Base-by-base conservation (phyloP, 2,329 filamentous ascomycete genomes). In the Botrytis byssoidea region DNA sequence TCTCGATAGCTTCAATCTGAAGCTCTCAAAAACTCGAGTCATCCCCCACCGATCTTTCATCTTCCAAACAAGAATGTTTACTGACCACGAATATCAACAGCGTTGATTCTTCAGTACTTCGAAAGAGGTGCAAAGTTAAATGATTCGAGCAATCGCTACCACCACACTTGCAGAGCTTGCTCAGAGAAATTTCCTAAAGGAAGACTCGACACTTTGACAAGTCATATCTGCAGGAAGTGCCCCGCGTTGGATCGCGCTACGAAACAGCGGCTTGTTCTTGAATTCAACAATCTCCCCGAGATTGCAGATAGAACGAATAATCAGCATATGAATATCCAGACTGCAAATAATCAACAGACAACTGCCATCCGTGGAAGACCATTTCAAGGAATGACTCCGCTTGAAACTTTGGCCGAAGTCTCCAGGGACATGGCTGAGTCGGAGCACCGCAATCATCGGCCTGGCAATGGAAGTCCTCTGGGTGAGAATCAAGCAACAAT, bases 141-240 rank as follows among this genome's bases (percentile, higher is more conserved):
- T 81, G 94, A 97, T 84, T 92, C 93, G 77, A 96, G 93, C 85
- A 97, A 97, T 82, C 90, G 95, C 74, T 98, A 98, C 81, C 91
- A 93, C 79, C 93, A 97, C 81, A 96, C 93, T 20, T 97, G 94
- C 88, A 95, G 93, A 82, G 88, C 90, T 77, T 97, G 94, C 82
- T 93, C 93, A 77, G 92, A 96, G 83, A 92, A 92, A 82, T 97
- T 97, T 76, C 92, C 93, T 76, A 97, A 97, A 81, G 95, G 95
- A 75, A 90, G 95, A 75, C 92, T 93, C 79, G 95, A 98, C 80
- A 93, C 90, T 79, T 84, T 98, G 75, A 92, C 90, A 61, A 91
- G 88, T 75, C 95, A 98, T 81, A 87, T 97, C 73, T 91, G 93
- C 71, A 96, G 95, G 82, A 94, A 92, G 85, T 98, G 95, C 81